Evolutionary conservation across 1,139 yeast species (phyloP).

Genomic region (Geotrichum carabidarum): DNA sequence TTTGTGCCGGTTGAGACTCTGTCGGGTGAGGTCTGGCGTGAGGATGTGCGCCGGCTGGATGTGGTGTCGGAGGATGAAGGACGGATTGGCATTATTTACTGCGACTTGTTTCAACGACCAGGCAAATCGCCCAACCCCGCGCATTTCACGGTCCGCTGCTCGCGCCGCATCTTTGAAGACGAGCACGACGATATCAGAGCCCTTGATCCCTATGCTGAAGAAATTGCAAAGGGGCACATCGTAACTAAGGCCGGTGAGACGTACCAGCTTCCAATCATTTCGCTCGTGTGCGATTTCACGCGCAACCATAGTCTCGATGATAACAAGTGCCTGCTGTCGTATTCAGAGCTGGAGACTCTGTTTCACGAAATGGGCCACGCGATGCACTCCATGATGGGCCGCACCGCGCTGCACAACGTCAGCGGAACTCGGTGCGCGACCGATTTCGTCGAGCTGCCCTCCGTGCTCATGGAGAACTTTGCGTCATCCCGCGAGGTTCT

Average conservation of each 20-base stretch:
- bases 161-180: constrained; percentile 62
- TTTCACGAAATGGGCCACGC: constrained; percentile 99
- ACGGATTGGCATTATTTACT: constrained; percentile 57
- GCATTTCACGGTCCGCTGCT: constrained; percentile 95
- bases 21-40: constrained; percentile 84
- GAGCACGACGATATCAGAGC: constrained; percentile 33
- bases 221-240: constrained; percentile 26
- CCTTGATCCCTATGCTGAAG: constrained; percentile 19
- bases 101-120: constrained; percentile 58
- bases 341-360: constrained; percentile 83
- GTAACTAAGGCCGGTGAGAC: constrained; percentile 39
- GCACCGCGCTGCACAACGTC: constrained; percentile 82
- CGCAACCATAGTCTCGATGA: constrained; percentile 10
- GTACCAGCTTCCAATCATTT: constrained; percentile 83
- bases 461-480: constrained; percentile 90
- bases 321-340: constrained; percentile 48
- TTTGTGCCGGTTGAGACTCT: constrained; percentile 61
- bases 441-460: constrained; percentile 94
- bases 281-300: constrained; percentile 81
- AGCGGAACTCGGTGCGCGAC: constrained; percentile 95
- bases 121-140: constrained; percentile 75
- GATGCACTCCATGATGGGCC: constrained; percentile 93
- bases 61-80: constrained; percentile 61
- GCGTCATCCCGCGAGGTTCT: constrained; percentile 78
- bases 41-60: constrained; percentile 77